Percentiles rank a stretch among this genome's conserved stretches.
Conservation (phyloP, 2,329 filamentous ascomycete species). For the Cytospora mali region DNA sequence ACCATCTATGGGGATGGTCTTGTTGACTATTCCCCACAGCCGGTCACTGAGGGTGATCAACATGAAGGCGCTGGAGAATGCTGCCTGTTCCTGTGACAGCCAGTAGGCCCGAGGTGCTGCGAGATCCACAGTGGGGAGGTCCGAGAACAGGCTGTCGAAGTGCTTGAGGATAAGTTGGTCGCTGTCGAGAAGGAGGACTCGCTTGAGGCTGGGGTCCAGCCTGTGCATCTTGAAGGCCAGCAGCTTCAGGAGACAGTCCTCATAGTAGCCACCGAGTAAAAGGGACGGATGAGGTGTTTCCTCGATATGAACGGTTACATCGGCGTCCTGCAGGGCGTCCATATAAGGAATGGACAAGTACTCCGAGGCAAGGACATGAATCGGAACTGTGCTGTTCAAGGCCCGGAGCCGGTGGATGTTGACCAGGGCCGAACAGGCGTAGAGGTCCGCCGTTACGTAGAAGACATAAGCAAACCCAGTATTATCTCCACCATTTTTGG, state of each 20-base stretch:
- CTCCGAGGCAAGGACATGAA: constrained; percentile 7
- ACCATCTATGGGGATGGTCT: not conserved
- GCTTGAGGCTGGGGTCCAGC: not conserved
- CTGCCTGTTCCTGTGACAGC: not conserved
- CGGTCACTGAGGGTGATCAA: constrained; percentile 14
- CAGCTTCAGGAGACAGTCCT: constrained; percentile 12
- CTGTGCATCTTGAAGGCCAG: constrained; percentile 15
- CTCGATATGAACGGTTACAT: not conserved
- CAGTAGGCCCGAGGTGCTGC: constrained; percentile 11
- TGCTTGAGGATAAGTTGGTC: constrained; percentile 9
- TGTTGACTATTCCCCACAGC: constrained; percentile 12
- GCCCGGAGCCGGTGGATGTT: constrained; percentile 2
- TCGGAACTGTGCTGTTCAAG: not conserved
- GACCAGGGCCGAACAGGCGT: constrained; percentile 16
- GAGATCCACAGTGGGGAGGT: not conserved
- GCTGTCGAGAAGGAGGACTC: constrained; percentile 1
- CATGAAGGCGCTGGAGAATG: constrained; percentile 12
- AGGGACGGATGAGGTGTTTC: not conserved
- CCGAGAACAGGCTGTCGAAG: constrained; percentile 8
- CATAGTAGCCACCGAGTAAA: not conserved
- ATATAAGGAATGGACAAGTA: not conserved
- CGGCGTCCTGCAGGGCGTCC: constrained; percentile 3
- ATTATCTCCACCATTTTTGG: not conserved
- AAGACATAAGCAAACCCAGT: constrained; percentile 1
- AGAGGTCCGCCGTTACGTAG: not conserved